Conservation (phyloP, 345 rosid species). For the Citrus unshiu region DNA sequence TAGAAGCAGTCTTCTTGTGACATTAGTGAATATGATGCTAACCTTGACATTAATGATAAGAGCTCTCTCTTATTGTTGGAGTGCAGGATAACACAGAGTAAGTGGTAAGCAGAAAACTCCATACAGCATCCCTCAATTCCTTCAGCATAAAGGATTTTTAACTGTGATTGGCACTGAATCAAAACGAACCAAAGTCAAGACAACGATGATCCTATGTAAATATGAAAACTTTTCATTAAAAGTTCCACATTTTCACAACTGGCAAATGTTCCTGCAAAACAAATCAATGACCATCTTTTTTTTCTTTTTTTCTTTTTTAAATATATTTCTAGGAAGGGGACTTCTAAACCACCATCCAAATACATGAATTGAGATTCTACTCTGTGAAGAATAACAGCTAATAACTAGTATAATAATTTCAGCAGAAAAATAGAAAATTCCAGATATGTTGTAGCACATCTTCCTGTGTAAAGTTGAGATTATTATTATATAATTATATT, state of each 20-base stretch:
- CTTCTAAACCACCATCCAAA: conserved; percentile 2
- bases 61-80: conserved; percentile 84
- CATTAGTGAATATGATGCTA: conserved; percentile 15
- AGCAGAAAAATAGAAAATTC: not conserved
- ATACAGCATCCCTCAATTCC: conserved; percentile 86
- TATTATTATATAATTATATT: too few species aligned
- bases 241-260: not conserved
- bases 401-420: not conserved
- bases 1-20: not conserved
- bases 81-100: conserved; percentile 86
- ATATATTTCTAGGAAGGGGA: not conserved
- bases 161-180: conserved; percentile 90
- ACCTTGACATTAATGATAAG: conserved; percentile 90
- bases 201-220: not conserved
- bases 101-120: conserved; percentile 93
- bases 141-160: conserved; percentile 85
- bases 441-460: not conserved
- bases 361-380: not conserved
- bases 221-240: not conserved
- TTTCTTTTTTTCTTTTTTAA: too few species aligned
- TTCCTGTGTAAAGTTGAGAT: not conserved
- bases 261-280: not conserved
- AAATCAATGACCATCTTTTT: not conserved
- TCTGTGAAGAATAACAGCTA: not conserved
- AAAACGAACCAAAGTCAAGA: conserved; percentile 18